These are phyloP conservation scores for Didymella glomerata DNA, from an alignment of 2,329 filamentous ascomycete genomes.

Conservation along the genomic window DNA sequence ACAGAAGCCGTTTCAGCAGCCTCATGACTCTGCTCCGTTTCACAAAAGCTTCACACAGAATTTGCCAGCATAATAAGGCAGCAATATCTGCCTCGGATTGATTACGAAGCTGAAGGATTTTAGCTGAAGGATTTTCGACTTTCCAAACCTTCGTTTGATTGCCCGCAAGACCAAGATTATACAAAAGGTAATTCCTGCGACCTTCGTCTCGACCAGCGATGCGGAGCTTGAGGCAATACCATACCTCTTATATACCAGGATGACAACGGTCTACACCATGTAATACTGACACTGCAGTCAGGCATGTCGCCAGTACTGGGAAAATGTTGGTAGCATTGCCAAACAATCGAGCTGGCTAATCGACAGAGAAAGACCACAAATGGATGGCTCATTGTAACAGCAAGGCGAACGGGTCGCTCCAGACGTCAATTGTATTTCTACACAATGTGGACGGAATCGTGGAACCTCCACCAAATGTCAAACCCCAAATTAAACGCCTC, in stretches of 20 bases:
- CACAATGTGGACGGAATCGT: background rate
- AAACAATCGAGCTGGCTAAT: no score
- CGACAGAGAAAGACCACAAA: no score
- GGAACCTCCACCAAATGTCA: background rate
- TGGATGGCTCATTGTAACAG: no score
- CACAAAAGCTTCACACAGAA: constrained; percentile 29
- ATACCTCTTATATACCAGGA: background rate
- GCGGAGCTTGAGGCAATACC: background rate
- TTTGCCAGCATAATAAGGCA: constrained; percentile 16
- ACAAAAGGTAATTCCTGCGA: background rate
- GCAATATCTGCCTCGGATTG: constrained; percentile 14
- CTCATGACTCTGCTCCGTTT: constrained; percentile 33
- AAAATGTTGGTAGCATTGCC: no score
- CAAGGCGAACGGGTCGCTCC: background rate
- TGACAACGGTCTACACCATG: background rate
- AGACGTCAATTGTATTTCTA: background rate
- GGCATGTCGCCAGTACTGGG: no score
- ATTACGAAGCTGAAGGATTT: constrained; percentile 1
- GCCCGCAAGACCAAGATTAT: background rate
- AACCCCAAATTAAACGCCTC: background rate
- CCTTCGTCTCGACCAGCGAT: background rate
- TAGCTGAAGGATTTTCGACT: background rate
- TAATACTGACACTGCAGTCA: no score
- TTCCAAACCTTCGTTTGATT: background rate
- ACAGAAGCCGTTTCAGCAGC: constrained; percentile 27